phyloP scores from a whole-genome alignment of 75 land plant species.

The Gnetum montanum region DNA sequence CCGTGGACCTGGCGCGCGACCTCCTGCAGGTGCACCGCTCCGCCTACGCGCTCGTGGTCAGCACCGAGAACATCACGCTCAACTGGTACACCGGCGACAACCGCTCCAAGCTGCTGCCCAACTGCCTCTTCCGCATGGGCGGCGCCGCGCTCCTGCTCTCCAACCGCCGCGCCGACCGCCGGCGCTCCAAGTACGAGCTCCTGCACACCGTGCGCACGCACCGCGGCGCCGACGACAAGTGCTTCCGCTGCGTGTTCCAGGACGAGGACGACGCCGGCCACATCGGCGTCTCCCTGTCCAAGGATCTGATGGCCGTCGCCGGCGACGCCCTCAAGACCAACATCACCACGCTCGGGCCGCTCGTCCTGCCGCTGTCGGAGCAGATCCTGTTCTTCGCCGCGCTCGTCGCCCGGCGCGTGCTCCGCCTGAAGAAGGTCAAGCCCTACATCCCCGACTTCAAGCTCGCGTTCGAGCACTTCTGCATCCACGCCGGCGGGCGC shows the following conservation, averaged over 20 bases:
- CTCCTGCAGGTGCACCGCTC: constrained; percentile 27
- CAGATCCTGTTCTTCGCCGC: constrained; percentile 38
- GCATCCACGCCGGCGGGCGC: constrained; percentile 33
- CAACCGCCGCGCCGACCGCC: constrained; percentile 16
- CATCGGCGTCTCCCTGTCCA: constrained; percentile 29
- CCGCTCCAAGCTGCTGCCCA: constrained; percentile 35
- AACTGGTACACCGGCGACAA: constrained; percentile 39
- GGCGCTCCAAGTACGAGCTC: constrained; percentile 36
- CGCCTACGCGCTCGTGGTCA: constrained; percentile 32
- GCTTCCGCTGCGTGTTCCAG: constrained; percentile 29
- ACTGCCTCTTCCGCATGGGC: constrained; percentile 44
- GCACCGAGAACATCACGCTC: constrained; percentile 39
- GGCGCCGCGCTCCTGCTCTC: constrained; percentile 42
- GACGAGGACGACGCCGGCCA: constrained; percentile 26
- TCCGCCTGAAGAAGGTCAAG: constrained; percentile 14
- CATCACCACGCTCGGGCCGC: constrained; percentile 36
- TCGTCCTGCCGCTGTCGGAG: constrained; percentile 37
- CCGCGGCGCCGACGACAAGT: constrained; percentile 38
- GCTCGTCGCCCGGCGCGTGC: constrained; percentile 17
- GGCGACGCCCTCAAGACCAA: constrained; percentile 40
- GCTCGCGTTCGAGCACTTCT: constrained; percentile 31
- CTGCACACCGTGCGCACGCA: constrained; percentile 34
- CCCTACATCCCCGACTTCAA: constrained; percentile 32
- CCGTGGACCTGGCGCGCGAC: constrained; percentile 35
- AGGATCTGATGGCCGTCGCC: constrained; percentile 47